A percentile compares a stretch with the other conserved stretches of the same genome.
These are phyloP conservation scores for Diaporthe vaccinii DNA, from an alignment of 2,329 filamentous ascomycete species.

Conservation along the genomic window DNA sequence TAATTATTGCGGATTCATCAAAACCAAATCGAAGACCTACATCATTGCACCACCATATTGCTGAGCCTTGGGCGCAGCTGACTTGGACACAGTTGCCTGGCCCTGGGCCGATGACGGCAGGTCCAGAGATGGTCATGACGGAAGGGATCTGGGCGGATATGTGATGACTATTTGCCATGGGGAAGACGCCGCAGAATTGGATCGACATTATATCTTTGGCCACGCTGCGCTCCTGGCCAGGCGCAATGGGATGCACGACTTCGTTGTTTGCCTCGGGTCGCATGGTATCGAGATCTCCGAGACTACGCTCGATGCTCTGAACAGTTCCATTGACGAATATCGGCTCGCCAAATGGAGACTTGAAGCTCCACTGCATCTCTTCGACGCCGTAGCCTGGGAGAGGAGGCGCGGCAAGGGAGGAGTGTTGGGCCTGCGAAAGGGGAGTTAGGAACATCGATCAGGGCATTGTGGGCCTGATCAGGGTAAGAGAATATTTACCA, in stretches of 20 bases:
- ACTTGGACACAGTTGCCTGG: neutral
- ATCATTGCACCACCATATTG: conserved; percentile 8
- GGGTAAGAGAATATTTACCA: neutral
- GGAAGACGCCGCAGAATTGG: neutral
- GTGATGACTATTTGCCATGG: neutral
- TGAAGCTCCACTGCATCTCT: neutral
- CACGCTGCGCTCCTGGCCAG: neutral
- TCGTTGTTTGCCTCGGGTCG: neutral
- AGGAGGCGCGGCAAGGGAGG: too few relatives aligned
- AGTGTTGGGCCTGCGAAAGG: neutral
- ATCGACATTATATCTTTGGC: neutral
- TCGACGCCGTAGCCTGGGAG: neutral
- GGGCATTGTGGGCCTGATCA: neutral
- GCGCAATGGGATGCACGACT: neutral
- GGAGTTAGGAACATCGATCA: neutral
- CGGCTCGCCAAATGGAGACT: neutral
- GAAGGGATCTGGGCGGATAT: neutral
- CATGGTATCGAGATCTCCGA: accelerated
- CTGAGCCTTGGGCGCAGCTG: neutral
- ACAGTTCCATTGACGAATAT: neutral
- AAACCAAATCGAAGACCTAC: neutral
- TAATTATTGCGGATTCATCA: neutral
- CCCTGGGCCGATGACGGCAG: neutral
- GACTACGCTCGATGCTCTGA: neutral
- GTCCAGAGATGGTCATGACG: neutral